Evolutionary conservation across 1,284 basidiomycete species (phyloP), one percentile per base, ranked within the genome.

Genomic region (Tilletia setariae): DNA sequence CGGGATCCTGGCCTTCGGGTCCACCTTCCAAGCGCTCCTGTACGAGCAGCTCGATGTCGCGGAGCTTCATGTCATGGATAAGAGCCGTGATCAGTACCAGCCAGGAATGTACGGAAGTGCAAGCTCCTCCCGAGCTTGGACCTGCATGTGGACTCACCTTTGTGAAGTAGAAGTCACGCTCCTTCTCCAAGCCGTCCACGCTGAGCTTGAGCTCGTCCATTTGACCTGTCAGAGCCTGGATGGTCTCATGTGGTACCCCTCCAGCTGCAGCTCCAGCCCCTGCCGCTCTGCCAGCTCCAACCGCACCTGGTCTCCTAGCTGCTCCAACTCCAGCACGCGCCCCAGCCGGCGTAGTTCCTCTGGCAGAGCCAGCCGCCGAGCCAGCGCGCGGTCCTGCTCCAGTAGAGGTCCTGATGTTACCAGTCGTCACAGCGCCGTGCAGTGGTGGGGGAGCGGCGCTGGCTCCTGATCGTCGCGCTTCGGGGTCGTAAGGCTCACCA

Each of bases 161-260:
- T 78, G 91, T 90, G 85, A 98, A 98, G 85, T 98, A 98, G 83
- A 98, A 98, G 83, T 98, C 94, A 53, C 94, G 86, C 85, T 98
- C 94, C 85, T 93, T 95, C 86, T 86, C 85, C 61, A 87, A 84
- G 79, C 91, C 91, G 82, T 94, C 93, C 72, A 96, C 86, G 77
- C 92, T 90, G 1, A 86, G 83, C 67, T 89, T 88, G 86, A 97
- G 87, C 75, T 98, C 95, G 76, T 89, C 87, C 70, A 96, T 85
- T 83, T 97, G 92, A 0, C 85, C 84, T 69, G 90, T 90, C 62
- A 96, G 84, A 53, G 86, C 86, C 72, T 88, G 86, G 65, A 89
- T 79, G 63, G 85, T 84, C 47, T 84, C 84, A 53, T 83, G 82
- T 6, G 79, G 72, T 16, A 79, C 69, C 56, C 51, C 32, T 62